phyloP scores from a whole-genome alignment of 192 early-diverging fungal genomes.

The Backusella australiensis region DNA sequence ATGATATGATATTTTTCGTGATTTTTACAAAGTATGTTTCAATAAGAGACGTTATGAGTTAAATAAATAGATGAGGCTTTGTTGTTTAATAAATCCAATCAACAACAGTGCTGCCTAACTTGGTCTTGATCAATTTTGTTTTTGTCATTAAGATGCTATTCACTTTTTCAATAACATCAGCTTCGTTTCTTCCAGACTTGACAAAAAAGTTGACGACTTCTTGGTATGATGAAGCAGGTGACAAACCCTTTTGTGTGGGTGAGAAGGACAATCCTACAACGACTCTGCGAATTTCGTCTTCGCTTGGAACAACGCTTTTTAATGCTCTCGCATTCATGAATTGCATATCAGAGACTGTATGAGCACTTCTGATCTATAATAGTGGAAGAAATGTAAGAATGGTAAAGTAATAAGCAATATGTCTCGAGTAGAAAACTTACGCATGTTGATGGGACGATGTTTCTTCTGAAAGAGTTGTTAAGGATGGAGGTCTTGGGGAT shows the following conservation, averaged over 20 bases:
- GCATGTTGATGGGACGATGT: not conserved
- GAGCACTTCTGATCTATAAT: not conserved
- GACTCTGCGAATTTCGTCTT: not conserved
- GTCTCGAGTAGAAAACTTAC: not conserved
- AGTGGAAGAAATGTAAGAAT: not conserved
- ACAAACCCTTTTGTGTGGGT: not conserved
- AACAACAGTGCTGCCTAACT: not conserved
- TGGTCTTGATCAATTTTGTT: slow-evolving; percentile 1
- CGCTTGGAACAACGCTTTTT: not conserved
- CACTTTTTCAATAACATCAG: not conserved
- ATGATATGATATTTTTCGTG: not conserved
- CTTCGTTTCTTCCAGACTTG: not conserved
- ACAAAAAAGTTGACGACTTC: slow-evolving; percentile 3
- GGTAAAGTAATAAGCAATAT: not conserved
- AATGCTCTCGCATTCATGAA: not conserved
- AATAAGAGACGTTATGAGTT: not conserved
- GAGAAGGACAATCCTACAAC: not conserved
- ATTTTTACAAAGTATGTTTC: not conserved
- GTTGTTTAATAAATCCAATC: not conserved
- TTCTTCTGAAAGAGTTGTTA: slow-evolving; percentile 1
- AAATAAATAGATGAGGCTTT: not conserved
- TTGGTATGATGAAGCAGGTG: not conserved
- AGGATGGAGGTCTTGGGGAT: not conserved
- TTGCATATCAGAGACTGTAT: not conserved
- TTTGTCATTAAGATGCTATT: not conserved